These are phyloP conservation scores for Pyricularia pennisetigena DNA, from an alignment of 2,329 filamentous ascomycete species.

Conservation along the genomic window DNA sequence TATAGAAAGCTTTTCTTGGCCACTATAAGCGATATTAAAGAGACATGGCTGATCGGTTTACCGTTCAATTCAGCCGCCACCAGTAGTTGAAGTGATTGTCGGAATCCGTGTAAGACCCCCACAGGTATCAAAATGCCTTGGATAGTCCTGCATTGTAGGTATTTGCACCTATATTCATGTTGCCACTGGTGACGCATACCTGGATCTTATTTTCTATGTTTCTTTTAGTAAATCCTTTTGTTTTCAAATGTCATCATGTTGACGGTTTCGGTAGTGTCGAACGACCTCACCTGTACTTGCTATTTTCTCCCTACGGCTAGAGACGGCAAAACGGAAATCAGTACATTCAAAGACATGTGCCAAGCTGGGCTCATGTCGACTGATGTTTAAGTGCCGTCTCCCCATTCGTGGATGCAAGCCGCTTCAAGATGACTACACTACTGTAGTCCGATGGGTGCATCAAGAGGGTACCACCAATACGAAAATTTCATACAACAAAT, in stretches of 20 bases:
- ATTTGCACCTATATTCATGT: neutral
- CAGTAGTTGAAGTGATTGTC: neutral
- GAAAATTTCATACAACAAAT: neutral
- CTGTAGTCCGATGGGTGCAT: neutral
- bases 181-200: neutral
- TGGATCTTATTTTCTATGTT: neutral
- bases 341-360: neutral
- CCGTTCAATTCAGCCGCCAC: slow-evolving; percentile 3
- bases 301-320: neutral
- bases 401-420: neutral
- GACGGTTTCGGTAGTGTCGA: neutral
- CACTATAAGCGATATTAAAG: slow-evolving; percentile 4
- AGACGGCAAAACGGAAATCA: neutral
- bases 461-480: neutral
- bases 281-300: neutral
- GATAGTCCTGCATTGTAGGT: neutral
- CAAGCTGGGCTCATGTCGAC: neutral
- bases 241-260: neutral
- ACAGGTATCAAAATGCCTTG: neutral
- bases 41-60: neutral
- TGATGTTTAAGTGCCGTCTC: neutral
- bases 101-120: neutral
- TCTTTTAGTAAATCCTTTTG: neutral
- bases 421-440: neutral
- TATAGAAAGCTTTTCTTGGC: slow-evolving; percentile 1